Evolutionary conservation across 805 yeast species (phyloP), one percentile per base, ranked within the genome.

Genomic region (Wickerhamiella slavikovae): DNA sequence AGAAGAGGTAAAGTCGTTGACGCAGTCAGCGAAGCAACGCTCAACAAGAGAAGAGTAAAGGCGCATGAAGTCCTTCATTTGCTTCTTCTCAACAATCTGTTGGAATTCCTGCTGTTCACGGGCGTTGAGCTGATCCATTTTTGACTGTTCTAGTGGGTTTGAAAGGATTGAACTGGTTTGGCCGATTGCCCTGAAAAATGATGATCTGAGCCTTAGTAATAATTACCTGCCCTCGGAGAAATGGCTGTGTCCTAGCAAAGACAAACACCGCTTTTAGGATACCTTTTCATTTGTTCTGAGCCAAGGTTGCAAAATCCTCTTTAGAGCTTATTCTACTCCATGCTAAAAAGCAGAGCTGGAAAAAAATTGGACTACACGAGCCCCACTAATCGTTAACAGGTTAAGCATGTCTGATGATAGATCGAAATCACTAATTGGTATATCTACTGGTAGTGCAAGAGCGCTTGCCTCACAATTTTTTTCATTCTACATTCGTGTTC

Each of bases 21-120:
- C 94, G 62, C 99, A 89, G 60, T 89, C 96, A 36, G 70, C 69
- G 63, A 89, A 89, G 63, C 99, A 89, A 63, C 93, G 76, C 57
- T 85, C 91, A 31, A 89, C 96, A 45, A 89, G 67, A 52, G 76
- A 75, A 40, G 96, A 82, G 68, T 89, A 89, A 35, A 76, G 62
- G 60, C 89, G 75, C 96, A 89, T 85, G 73, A 85, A 89, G 55
- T 85, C 98, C 57, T 77, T 78, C 94, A 89, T 83, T 60, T 85
- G 98, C 65, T 85, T 85, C 53, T 77, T 83, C 60, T 85, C 98
- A 40, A 85, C 93, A 39, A 85, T 61, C 55, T 74, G 83, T 58
- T 82, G 93, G 58, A 85, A 85, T 46, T 82, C 85, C 58, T 82
- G 94, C 60, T 89, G 96, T 60, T 85, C 98, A 53, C 79, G 77